Evolutionary conservation across 306 rosid species (phyloP), one percentile per base, ranked within the genome.

Genomic region (Rosa persica): DNA sequence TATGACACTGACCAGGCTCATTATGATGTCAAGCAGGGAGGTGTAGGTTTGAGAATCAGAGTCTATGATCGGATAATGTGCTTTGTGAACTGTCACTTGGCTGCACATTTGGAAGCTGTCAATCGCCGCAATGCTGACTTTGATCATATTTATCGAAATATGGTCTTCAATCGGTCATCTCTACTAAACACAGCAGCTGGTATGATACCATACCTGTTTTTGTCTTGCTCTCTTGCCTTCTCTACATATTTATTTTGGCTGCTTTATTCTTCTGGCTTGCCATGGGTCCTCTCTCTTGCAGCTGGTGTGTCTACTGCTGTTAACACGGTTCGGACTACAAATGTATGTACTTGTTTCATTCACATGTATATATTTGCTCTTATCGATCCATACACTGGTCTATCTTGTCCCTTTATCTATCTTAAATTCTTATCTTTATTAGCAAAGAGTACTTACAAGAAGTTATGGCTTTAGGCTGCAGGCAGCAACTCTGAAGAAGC

Each of bases 11-110:
- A 74, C 13, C 54, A 57, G 80, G 81, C 22, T 82, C 70, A 78
- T 68, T 67, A 78, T 85, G 79, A 74, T 77, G 47, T 38, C 83
- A 76, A 67, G 66, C 96, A 95, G 99, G 99, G 98, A 80, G 99
- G 99, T 68, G 99, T 96, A 70, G 99, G 99, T 67, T 87, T 96
- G 97, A 89, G 96, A 86, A 96, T 96, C 84, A 85, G 99, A 89
- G 97, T 96, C 43, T 93, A 88, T 60, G 99, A 96, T 78, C 86
- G 98, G 81, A 96, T 89, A 88, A 93, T 96, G 89, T 96, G 98
- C 91, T 96, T 96, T 88, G 99, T 96, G 78, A 96, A 96, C 89
- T 96, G 99, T 86, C 99, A 96, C 88, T 89, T 96, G 92, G 99
- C 98, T 47, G 99, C 99, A 76, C 99, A 96, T 83, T 83, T 96